phyloP scores from a whole-genome alignment of 768 basidiomycete species.

The Kwoniella bestiolae region DNA sequence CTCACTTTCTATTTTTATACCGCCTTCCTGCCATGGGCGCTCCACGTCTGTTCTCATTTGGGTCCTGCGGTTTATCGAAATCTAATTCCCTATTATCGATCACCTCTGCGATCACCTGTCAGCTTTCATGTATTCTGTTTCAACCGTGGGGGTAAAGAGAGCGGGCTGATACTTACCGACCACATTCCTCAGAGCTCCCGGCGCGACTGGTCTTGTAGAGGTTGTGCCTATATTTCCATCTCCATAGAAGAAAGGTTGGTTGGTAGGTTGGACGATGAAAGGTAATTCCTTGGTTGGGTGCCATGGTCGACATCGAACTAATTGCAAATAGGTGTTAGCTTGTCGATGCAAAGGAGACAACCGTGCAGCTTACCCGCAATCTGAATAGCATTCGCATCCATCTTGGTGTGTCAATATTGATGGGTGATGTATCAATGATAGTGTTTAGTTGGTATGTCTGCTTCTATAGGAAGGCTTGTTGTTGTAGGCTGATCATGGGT shows the following conservation, averaged over 20 bases:
- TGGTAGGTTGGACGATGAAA: constrained; percentile 70
- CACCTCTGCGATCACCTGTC: constrained; percentile 70
- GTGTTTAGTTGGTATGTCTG: background rate
- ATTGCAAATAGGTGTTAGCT: background rate
- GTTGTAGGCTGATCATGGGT: background rate
- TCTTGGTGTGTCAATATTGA: background rate
- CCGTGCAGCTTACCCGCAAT: constrained; percentile 45
- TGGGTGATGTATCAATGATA: background rate
- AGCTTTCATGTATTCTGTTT: too few relatives aligned
- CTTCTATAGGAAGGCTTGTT: background rate
- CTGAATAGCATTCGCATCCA: constrained; percentile 53
- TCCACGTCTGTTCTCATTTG: constrained; percentile 53
- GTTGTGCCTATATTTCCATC: constrained; percentile 75
- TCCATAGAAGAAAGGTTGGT: constrained; percentile 69
- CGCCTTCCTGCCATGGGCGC: constrained; percentile 67
- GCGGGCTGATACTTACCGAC: constrained; percentile 46
- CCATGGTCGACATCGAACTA: constrained; percentile 90
- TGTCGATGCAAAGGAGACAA: background rate
- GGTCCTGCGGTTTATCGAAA: constrained; percentile 92
- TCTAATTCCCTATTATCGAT: constrained; percentile 93
- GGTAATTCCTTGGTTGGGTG: constrained; percentile 81
- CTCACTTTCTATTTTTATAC: constrained; percentile 84
- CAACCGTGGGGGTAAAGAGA: too few relatives aligned
- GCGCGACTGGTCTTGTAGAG: constrained; percentile 29
- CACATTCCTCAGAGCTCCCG: constrained; percentile 50